Percentiles rank a stretch among this genome's conserved stretches.
These are phyloP conservation scores for Akanthomyces dipterigenus DNA, from an alignment of 2,329 filamentous ascomycete genomes.

Conservation along the genomic window DNA sequence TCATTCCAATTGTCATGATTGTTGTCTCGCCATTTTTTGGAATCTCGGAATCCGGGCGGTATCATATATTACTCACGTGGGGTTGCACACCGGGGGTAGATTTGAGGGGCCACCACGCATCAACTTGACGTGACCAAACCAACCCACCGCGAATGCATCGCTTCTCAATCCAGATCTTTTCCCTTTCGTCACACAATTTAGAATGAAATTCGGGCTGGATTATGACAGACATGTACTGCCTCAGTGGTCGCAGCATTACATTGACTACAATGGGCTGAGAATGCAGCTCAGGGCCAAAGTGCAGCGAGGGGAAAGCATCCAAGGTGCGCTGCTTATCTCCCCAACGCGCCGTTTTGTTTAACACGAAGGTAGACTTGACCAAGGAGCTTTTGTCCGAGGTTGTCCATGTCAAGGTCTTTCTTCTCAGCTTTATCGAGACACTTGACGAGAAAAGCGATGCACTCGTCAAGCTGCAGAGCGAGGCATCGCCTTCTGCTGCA, in stretches of 20 bases:
- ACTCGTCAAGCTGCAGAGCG: too few relatives aligned
- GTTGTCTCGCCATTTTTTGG: too few relatives aligned
- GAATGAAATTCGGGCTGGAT: slow-evolving; percentile 25
- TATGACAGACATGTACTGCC: slow-evolving; percentile 20
- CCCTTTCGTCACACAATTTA: neutral
- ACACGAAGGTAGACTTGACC: neutral
- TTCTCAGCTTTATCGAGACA: too few relatives aligned
- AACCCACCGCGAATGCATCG: neutral
- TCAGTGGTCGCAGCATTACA: slow-evolving; percentile 22
- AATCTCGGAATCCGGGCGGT: neutral
- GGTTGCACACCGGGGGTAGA: neutral
- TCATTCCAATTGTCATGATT: too few relatives aligned
- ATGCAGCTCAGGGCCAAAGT: neutral
- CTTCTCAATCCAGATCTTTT: neutral
- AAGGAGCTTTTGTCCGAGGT: neutral
- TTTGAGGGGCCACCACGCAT: neutral
- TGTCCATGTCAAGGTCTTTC: neutral
- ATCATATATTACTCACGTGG: neutral
- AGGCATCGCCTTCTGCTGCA: neutral
- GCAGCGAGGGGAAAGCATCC: neutral
- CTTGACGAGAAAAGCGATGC: neutral
- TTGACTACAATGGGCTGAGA: slow-evolving; percentile 23
- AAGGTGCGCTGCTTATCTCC: neutral
- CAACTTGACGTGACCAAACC: neutral
- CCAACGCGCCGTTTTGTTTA: neutral